Evolutionary conservation across 2,329 filamentous ascomycete species (phyloP), one percentile per base, ranked within the genome.

Genomic region (Colletotrichum gloeosporioides): DNA sequence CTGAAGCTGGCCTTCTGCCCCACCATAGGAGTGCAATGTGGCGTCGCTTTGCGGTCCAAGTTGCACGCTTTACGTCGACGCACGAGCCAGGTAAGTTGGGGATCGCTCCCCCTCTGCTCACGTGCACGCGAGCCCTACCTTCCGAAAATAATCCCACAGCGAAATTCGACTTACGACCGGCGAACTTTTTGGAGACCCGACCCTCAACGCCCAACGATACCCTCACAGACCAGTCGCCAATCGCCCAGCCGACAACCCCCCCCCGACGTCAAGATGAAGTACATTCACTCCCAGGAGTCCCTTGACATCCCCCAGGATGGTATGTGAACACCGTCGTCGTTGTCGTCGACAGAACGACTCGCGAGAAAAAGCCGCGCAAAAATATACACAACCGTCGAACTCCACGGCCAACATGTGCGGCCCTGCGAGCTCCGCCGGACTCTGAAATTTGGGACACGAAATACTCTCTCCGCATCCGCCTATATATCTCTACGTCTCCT

Each of bases 201-300:
- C 62, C 70, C 72, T 77, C 86, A 87, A 86, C 84, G 85, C 84
- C 84, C 84, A 76, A 69, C 64, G 74, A 74, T 32, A 68, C 22
- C 36, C 57, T 61, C 68, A 53, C 68, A 68, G 70, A 73, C 74
- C 74, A 73, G 70, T 73, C 74, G 73, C 65, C 74, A 71, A 74
- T 65, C 73, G 69, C 55, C 64, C 71, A 74, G 62, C 34, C 74
- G 74, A 76, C 70, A 74, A 69, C 84, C 84, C 85, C 86, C 22
- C 22, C 86, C 85, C 84, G 87, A 87, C 88, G 89, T 90, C 94
- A 98, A 95, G 90, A 99, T 99, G 97, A 98, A 95, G 92, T 99
- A 98, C 95, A 98, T 99, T 91, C 96, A 98, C 93, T 98, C 95
- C 87, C 92, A 96, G 91, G 96, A 99, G 93, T 92, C 92, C 90